Evolutionary conservation across 768 basidiomycete genomes (phyloP).

Genomic region (Harrya chromipes): DNA sequence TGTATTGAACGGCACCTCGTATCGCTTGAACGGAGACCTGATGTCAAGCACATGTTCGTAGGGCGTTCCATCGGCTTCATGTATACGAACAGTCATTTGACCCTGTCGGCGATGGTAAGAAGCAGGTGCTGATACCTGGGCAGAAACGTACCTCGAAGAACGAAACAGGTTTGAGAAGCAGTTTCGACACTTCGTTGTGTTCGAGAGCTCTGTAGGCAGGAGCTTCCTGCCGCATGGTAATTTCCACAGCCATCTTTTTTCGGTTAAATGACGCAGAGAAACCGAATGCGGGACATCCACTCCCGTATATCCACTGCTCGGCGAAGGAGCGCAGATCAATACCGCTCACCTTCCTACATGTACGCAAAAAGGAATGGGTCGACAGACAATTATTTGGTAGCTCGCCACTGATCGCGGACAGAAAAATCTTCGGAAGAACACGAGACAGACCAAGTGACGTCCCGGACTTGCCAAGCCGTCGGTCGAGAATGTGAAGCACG

Average conservation of each 20-base stretch:
- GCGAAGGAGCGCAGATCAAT: conserved; percentile 88
- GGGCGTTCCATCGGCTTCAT: conserved; percentile 98
- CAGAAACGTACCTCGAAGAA: conserved; percentile 74
- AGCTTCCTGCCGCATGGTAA: conserved; percentile 87
- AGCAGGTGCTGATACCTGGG: background rate
- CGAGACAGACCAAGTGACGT: conserved; percentile 93
- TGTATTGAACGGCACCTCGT: conserved; percentile 97
- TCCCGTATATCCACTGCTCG: conserved; percentile 99
- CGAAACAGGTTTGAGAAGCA: conserved; percentile 75
- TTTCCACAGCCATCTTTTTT: conserved; percentile 98
- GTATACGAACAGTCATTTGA: conserved; percentile 97
- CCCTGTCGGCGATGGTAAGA: conserved; percentile 48
- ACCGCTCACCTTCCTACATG: conserved; percentile 90
- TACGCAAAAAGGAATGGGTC: conserved; percentile 86
- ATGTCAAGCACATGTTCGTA: conserved; percentile 98
- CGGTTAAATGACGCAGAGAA: conserved; percentile 92
- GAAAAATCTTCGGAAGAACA: conserved; percentile 91
- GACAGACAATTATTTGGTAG: conserved; percentile 81
- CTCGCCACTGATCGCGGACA: conserved; percentile 91
- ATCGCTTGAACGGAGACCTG: conserved; percentile 82
- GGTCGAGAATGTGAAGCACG: conserved; percentile 94
- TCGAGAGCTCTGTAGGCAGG: conserved; percentile 69
- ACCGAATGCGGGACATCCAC: conserved; percentile 89
- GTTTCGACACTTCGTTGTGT: conserved; percentile 64
- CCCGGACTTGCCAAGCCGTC: conserved; percentile 90